phyloP scores from a whole-genome alignment of 371 early-diverging fungal species.

The Mucor mucedo region DNA sequence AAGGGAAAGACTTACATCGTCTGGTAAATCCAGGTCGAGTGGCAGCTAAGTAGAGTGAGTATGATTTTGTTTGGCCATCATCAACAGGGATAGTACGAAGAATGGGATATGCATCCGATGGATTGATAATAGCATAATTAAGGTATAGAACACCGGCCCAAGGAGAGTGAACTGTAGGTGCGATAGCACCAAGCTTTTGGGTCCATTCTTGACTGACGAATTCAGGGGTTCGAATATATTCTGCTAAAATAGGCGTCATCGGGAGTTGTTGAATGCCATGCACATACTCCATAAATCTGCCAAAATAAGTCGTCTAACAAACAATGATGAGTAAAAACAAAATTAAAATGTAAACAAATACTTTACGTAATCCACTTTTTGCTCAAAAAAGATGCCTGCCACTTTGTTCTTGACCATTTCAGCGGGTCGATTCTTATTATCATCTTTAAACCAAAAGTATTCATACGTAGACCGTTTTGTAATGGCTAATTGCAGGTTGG shows the following conservation, averaged over 20 bases:
- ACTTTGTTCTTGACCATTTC: conserved; percentile 66
- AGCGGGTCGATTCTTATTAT: conserved; percentile 53
- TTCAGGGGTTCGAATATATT: conserved; percentile 48
- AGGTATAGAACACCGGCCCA: conserved; percentile 64
- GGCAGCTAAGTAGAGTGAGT: conserved; percentile 63
- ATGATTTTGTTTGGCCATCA: conserved; percentile 66
- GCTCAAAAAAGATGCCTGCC: conserved; percentile 74
- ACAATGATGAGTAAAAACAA: not conserved
- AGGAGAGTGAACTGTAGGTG: conserved; percentile 41
- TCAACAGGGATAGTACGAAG: conserved; percentile 50
- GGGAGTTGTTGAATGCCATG: conserved; percentile 85
- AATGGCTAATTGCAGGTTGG: conserved; percentile 58
- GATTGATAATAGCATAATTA: conserved; percentile 59
- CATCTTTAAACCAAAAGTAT: conserved; percentile 69
- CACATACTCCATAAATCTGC: conserved; percentile 67
- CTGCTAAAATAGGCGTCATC: conserved; percentile 70
- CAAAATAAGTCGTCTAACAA: conserved; percentile 66
- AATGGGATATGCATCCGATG: conserved; percentile 45
- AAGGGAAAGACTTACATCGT: conserved; percentile 21
- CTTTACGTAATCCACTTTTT: conserved; percentile 74
- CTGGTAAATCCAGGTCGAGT: conserved; percentile 45
- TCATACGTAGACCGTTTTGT: conserved; percentile 64
- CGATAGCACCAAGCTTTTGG: conserved; percentile 35
- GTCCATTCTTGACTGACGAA: conserved; percentile 67
- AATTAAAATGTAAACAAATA: conserved; percentile 16